phyloP scores from a whole-genome alignment of 148 eudicot species.

The Rhododendron henanense region DNA sequence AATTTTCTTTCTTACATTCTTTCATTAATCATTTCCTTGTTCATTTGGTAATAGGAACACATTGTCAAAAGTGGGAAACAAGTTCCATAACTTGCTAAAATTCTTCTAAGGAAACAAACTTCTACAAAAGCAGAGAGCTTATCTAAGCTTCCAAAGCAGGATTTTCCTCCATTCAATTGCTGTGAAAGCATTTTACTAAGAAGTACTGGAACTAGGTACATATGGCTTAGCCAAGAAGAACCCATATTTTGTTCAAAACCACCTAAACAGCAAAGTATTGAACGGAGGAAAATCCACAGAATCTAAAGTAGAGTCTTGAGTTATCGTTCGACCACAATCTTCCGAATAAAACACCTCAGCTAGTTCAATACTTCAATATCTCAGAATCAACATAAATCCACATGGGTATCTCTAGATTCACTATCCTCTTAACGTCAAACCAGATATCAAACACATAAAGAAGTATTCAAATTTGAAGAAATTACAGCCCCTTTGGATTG shows the following conservation, averaged over 20 bases:
- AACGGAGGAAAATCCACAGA: background rate
- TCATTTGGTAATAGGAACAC: background rate
- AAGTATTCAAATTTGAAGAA: background rate
- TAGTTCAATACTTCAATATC: background rate
- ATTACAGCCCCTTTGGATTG: background rate
- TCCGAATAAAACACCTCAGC: background rate
- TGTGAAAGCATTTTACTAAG: background rate
- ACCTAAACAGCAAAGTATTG: background rate
- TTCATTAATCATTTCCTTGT: background rate
- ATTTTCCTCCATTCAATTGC: background rate
- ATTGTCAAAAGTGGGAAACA: background rate
- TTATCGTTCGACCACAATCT: background rate
- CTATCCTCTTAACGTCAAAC: background rate
- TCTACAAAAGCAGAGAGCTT: background rate
- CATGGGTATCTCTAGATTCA: background rate
- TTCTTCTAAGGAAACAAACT: background rate
- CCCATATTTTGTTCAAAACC: background rate
- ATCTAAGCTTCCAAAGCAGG: background rate
- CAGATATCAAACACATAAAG: background rate
- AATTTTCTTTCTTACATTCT: background rate
- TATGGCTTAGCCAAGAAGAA: background rate
- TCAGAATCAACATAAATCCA: background rate
- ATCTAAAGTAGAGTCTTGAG: background rate
- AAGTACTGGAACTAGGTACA: background rate
- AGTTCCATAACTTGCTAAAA: background rate